Conservation (phyloP, 2,329 filamentous ascomycete genomes). For the Aspergillus spinulosporus region DNA sequence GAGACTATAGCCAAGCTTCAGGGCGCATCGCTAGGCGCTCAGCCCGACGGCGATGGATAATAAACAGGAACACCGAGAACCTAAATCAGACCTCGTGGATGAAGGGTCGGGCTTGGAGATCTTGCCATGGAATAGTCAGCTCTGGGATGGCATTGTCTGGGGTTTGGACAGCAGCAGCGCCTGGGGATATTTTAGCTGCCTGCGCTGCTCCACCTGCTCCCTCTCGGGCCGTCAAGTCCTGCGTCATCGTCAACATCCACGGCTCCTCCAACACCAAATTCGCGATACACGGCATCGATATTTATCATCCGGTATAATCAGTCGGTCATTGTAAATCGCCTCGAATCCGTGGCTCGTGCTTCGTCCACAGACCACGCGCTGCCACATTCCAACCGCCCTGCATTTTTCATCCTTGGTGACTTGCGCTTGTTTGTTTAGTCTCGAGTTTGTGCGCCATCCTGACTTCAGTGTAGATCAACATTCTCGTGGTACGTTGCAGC, state of each 20-base stretch:
- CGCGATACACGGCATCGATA: conserved; percentile 3
- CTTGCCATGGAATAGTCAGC: neutral
- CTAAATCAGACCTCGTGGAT: conserved; percentile 1
- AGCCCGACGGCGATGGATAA: neutral
- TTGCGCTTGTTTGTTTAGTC: conserved; percentile 17
- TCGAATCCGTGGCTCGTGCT: conserved; percentile 10
- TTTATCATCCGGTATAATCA: conserved; percentile 15
- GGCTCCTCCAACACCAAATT: neutral
- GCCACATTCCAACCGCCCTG: conserved; percentile 25
- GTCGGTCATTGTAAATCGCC: conserved; percentile 12
- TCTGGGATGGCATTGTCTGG: conserved; percentile 1
- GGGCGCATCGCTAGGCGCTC: conserved; percentile 5
- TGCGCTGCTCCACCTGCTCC: conserved; percentile 8
- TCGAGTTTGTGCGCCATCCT: conserved; percentile 13
- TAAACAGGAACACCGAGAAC: conserved; percentile 3
- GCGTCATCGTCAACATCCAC: conserved; percentile 7
- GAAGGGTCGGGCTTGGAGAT: neutral
- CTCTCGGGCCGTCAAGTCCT: neutral
- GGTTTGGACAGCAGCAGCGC: neutral
- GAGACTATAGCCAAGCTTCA: conserved; percentile 8
- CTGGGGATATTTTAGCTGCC: conserved; percentile 15
- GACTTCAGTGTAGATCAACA: conserved; percentile 20
- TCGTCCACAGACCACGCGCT: neutral
- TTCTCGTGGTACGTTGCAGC: conserved; percentile 19
- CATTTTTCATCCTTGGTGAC: conserved; percentile 22